Percentiles rank a stretch among this genome's conserved stretches.
phyloP scores from a whole-genome alignment of 805 yeast species.

The Deakozyma indianensis region DNA sequence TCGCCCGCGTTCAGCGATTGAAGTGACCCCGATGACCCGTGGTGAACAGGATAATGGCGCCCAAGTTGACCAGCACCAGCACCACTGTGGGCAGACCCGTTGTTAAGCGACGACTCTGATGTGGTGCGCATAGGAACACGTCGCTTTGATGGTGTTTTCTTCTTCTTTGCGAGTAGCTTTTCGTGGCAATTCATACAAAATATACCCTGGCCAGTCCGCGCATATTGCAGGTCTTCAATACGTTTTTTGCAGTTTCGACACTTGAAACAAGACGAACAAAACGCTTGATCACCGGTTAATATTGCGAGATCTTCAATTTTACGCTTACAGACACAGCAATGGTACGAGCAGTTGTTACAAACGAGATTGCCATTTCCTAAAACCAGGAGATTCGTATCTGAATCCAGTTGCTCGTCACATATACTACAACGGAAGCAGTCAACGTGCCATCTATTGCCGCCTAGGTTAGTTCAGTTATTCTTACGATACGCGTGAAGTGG shows the following conservation, averaged over 20 bases:
- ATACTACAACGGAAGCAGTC: slow-evolving; percentile 83
- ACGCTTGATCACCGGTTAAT: slow-evolving; percentile 88
- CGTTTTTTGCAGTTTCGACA: slow-evolving; percentile 78
- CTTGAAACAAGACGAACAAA: slow-evolving; percentile 78
- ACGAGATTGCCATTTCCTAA: slow-evolving; percentile 85
- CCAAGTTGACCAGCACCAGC: background rate
- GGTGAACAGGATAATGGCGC: background rate
- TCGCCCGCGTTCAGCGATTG: background rate
- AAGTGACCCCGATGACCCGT: background rate
- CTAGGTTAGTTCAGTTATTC: slow-evolving; percentile 24
- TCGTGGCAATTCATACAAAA: slow-evolving; percentile 92
- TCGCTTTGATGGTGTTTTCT: background rate
- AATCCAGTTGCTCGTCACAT: slow-evolving; percentile 64
- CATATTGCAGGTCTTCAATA: slow-evolving; percentile 81
- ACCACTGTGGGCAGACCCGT: background rate
- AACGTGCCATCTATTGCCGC: slow-evolving; percentile 93
- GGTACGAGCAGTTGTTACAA: slow-evolving; percentile 85
- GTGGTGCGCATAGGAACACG: background rate
- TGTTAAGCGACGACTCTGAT: background rate
- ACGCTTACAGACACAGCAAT: slow-evolving; percentile 70
- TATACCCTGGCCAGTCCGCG: slow-evolving; percentile 82
- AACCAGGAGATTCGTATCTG: slow-evolving; percentile 79
- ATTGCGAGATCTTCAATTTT: slow-evolving; percentile 90
- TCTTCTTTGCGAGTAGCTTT: slow-evolving; percentile 46
- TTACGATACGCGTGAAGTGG: too few species aligned